These are phyloP conservation scores for Neocallimastix lanati DNA, from an alignment of 192 early-diverging fungal genomes.

Conservation along the genomic window DNA sequence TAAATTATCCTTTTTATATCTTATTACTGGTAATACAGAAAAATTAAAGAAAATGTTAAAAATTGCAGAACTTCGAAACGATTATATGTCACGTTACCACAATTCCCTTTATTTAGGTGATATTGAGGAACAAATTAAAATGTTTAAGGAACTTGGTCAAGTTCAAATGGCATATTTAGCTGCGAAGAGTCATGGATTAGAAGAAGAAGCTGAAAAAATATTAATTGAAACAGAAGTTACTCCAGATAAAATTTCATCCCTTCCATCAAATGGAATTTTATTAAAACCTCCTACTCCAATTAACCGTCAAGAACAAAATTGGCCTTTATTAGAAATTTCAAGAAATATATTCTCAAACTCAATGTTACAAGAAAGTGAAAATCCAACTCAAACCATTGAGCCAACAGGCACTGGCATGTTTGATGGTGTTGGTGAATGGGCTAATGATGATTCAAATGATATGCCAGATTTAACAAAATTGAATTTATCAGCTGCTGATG, in stretches of 20 bases:
- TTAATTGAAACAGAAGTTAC: slow-evolving; percentile 49
- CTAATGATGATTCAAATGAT: slow-evolving; percentile 23
- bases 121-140: slow-evolving; percentile 69
- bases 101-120: slow-evolving; percentile 82
- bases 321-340: slow-evolving; percentile 75
- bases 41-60: slow-evolving; percentile 90
- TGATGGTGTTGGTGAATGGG: slow-evolving; percentile 22
- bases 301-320: slow-evolving; percentile 66
- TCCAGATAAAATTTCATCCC: slow-evolving; percentile 30
- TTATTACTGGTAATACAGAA: slow-evolving; percentile 75
- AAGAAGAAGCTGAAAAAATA: slow-evolving; percentile 68
- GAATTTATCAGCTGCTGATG: slow-evolving; percentile 35
- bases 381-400: slow-evolving; percentile 3
- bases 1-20: slow-evolving; percentile 85
- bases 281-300: slow-evolving; percentile 53
- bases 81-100: slow-evolving; percentile 80
- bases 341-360: slow-evolving; percentile 68
- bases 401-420: not conserved
- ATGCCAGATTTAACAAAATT: slow-evolving; percentile 19
- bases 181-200: slow-evolving; percentile 74
- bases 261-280: slow-evolving; percentile 20
- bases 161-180: slow-evolving; percentile 81
- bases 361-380: slow-evolving; percentile 3
- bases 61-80: slow-evolving; percentile 69
- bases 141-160: slow-evolving; percentile 79